Evolutionary conservation across 2,329 filamentous ascomycete species (phyloP).

Genomic region (Fusarium camptoceras): DNA sequence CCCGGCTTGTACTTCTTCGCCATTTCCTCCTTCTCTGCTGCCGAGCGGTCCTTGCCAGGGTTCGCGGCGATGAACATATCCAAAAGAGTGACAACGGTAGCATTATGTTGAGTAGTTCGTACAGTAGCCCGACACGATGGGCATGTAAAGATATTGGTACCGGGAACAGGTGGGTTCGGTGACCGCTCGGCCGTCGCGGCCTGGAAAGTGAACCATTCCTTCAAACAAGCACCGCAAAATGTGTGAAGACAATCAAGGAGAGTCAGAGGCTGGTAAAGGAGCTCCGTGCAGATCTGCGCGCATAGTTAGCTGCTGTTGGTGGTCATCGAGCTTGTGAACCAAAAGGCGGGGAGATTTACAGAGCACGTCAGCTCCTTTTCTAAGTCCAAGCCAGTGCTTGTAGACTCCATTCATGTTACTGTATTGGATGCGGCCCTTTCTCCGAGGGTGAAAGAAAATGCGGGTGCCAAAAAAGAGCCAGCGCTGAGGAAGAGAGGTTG

Average conservation of each 20-base stretch:
- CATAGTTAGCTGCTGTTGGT: slow-evolving; percentile 30
- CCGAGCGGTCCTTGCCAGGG: slow-evolving; percentile 76
- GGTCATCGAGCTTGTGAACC: slow-evolving; percentile 17
- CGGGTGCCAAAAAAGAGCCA: slow-evolving; percentile 17
- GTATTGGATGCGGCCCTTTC: slow-evolving; percentile 28
- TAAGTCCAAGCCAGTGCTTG: slow-evolving; percentile 72
- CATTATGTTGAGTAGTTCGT: slow-evolving; percentile 88
- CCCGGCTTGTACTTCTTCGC: slow-evolving; percentile 81
- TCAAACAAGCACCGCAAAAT: slow-evolving; percentile 94
- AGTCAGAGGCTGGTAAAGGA: slow-evolving; percentile 90
- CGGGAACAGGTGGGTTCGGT: slow-evolving; percentile 61
- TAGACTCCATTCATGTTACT: slow-evolving; percentile 62
- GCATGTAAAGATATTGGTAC: slow-evolving; percentile 78
- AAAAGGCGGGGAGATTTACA: slow-evolving; percentile 61
- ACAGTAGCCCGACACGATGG: slow-evolving; percentile 91
- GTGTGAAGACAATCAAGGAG: slow-evolving; percentile 95
- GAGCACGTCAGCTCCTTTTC: slow-evolving; percentile 97
- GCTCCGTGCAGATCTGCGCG: slow-evolving; percentile 90
- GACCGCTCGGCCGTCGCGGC: slow-evolving; percentile 67
- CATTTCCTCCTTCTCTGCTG: slow-evolving; percentile 81
- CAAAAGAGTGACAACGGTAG: slow-evolving; percentile 87
- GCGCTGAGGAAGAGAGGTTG: slow-evolving; percentile 23
- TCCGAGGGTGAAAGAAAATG: slow-evolving; percentile 15
- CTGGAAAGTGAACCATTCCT: slow-evolving; percentile 94
- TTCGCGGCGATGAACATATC: slow-evolving; percentile 89